Evolutionary conservation across 179 eudicot species (phyloP).

Genomic region (Spinacia oleracea): DNA sequence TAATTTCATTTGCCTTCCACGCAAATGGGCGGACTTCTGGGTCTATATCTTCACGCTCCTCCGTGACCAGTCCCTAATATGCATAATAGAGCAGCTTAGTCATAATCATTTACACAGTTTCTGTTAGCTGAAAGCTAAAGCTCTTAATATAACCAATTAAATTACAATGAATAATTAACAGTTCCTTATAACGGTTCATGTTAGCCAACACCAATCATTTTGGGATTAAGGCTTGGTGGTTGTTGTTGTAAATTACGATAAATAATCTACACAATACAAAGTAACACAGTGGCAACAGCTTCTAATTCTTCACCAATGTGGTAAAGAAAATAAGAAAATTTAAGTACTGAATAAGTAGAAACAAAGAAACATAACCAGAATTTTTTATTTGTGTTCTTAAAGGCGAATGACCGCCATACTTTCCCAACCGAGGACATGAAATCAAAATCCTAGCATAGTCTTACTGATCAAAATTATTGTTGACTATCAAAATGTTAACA

Average conservation of each 20-base stretch:
- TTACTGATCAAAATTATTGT: neutral
- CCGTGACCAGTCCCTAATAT: constrained; percentile 79
- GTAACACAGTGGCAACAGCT: constrained; percentile 5
- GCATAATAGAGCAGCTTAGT: constrained; percentile 10
- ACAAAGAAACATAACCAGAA: neutral
- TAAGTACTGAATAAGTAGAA: neutral
- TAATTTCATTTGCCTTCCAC: constrained; percentile 70
- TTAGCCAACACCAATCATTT: too few species aligned
- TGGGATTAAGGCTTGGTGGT: too few species aligned
- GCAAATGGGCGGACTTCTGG: constrained; percentile 91
- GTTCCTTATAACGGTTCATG: too few species aligned
- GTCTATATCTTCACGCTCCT: constrained; percentile 76
- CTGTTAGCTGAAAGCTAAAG: constrained; percentile 11
- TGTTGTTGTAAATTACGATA: too few species aligned
- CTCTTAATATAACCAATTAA: neutral
- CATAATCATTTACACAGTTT: neutral
- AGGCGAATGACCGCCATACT: too few species aligned
- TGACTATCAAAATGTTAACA: neutral
- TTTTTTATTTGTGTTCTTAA: too few species aligned
- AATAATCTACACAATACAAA: neutral
- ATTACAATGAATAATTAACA: too few species aligned
- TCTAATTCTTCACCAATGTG: neutral
- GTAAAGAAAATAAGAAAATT: neutral
- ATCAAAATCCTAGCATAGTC: neutral
- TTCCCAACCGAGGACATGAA: too few species aligned